Conservation (phyloP, 2,329 filamentous ascomycete species). For the Colletotrichum shisoi region DNA sequence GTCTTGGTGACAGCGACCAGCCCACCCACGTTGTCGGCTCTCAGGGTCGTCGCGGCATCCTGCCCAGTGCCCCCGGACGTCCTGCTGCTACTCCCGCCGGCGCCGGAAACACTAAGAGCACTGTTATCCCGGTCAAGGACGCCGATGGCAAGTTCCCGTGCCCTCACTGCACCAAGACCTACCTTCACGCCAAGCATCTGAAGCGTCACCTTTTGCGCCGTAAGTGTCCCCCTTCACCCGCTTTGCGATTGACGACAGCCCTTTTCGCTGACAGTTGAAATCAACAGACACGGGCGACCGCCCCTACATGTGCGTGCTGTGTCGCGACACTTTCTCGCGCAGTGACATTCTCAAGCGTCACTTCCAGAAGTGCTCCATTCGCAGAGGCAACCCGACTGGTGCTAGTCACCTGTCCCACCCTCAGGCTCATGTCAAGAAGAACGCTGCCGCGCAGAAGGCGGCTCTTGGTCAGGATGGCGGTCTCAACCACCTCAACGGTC, state of each 20-base stretch:
- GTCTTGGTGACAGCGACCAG: conserved; percentile 65
- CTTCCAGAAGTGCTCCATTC: conserved; percentile 98
- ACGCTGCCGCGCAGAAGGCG: conserved; percentile 66
- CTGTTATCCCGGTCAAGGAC: conserved; percentile 90
- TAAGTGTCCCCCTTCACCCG: conserved; percentile 64
- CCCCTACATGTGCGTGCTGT: conserved; percentile 97
- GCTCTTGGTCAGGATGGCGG: conserved; percentile 62
- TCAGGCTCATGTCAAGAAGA: conserved; percentile 86
- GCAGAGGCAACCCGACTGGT: conserved; percentile 93
- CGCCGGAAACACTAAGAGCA: conserved; percentile 74
- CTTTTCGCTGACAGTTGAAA: conserved; percentile 34
- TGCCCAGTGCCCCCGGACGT: conserved; percentile 88
- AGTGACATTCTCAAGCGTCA: conserved; percentile 98
- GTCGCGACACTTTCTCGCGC: conserved; percentile 96
- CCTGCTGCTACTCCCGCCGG: conserved; percentile 78
- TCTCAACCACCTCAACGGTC: conserved; percentile 67
- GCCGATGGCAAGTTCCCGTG: conserved; percentile 98
- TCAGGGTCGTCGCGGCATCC: conserved; percentile 87
- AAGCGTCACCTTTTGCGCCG: conserved; percentile 95
- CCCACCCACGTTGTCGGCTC: conserved; percentile 94
- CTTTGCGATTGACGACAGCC: conserved; percentile 17
- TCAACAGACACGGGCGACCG: conserved; percentile 89
- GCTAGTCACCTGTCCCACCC: conserved; percentile 94
- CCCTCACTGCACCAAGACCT: conserved; percentile 97
- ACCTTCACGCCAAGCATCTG: conserved; percentile 94